Evolutionary conservation across 192 early-diverging fungal species (phyloP).

Genomic region (Rhizophlyctis rosea): DNA sequence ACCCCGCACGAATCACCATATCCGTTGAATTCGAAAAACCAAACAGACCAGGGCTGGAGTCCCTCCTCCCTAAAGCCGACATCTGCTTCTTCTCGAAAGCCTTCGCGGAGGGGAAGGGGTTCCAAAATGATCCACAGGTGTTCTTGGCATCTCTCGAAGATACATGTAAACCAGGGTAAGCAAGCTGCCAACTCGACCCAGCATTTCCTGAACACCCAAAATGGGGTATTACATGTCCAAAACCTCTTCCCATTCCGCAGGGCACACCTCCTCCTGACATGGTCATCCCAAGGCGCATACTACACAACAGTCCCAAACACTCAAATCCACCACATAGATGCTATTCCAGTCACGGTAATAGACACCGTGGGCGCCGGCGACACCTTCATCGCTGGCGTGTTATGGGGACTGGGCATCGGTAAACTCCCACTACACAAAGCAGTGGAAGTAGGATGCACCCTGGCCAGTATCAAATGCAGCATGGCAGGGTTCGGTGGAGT

Average conservation of each 20-base stretch:
- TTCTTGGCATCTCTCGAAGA: not conserved
- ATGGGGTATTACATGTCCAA: too few relatives aligned
- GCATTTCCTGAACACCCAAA: too few relatives aligned
- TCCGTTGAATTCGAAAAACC: conserved; percentile 5
- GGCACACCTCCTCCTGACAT: too few relatives aligned
- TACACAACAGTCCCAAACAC: not conserved
- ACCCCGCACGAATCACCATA: not conserved
- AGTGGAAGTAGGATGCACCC: too few relatives aligned
- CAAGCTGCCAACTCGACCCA: too few relatives aligned
- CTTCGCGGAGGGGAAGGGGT: not conserved
- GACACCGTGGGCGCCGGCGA: conserved; percentile 40
- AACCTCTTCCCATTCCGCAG: too few relatives aligned
- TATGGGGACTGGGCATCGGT: conserved; percentile 23
- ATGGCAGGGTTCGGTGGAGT: too few relatives aligned
- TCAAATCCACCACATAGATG: not conserved
- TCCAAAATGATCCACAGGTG: not conserved
- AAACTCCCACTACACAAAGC: too few relatives aligned
- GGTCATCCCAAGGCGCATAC: too few relatives aligned
- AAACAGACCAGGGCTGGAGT: not conserved
- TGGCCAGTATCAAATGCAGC: too few relatives aligned
- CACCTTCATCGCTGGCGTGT: conserved; percentile 32
- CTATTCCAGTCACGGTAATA: conserved; percentile 5
- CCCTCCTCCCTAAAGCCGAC: not conserved
- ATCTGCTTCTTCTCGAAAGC: not conserved
- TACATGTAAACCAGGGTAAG: conserved; percentile 1